Conservation (phyloP, 768 basidiomycete species). For the Termitomyces sp. region DNA sequence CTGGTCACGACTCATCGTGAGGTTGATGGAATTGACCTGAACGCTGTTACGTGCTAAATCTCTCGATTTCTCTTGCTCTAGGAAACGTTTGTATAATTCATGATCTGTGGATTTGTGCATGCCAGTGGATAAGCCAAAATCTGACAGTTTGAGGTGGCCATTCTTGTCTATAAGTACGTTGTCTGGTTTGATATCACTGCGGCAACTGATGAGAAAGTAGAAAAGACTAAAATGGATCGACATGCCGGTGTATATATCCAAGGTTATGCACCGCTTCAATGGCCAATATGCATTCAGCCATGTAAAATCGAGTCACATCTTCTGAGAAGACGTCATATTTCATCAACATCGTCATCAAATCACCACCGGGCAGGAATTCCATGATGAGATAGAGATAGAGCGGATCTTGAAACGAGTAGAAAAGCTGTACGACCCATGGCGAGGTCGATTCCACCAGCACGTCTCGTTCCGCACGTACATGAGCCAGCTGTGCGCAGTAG, state of each 20-base stretch:
- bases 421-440: constrained; percentile 95
- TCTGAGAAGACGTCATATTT: constrained; percentile 99
- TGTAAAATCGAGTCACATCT: constrained; percentile 97
- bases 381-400: constrained; percentile 97
- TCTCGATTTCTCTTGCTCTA: constrained; percentile 70
- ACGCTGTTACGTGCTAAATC: constrained; percentile 86
- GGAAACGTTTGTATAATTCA: constrained; percentile 86
- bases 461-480: constrained; percentile 95
- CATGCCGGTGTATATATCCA: constrained; percentile 97
- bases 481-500: constrained; percentile 65
- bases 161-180: constrained; percentile 98
- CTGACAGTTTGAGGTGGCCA: constrained; percentile 95
- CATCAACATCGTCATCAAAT: constrained; percentile 99
- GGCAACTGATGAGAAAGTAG: neutral
- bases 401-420: constrained; percentile 97
- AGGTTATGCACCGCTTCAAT: constrained; percentile 98
- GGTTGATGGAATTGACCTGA: constrained; percentile 94
- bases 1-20: constrained; percentile 94
- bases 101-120: constrained; percentile 96
- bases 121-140: constrained; percentile 97
- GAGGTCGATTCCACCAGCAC: constrained; percentile 96
- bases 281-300: constrained; percentile 96
- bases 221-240: neutral
- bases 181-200: constrained; percentile 97
- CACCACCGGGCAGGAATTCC: constrained; percentile 84